Base-by-base conservation (phyloP, 2,329 filamentous ascomycete species). In the Colletotrichum destructivum region DNA sequence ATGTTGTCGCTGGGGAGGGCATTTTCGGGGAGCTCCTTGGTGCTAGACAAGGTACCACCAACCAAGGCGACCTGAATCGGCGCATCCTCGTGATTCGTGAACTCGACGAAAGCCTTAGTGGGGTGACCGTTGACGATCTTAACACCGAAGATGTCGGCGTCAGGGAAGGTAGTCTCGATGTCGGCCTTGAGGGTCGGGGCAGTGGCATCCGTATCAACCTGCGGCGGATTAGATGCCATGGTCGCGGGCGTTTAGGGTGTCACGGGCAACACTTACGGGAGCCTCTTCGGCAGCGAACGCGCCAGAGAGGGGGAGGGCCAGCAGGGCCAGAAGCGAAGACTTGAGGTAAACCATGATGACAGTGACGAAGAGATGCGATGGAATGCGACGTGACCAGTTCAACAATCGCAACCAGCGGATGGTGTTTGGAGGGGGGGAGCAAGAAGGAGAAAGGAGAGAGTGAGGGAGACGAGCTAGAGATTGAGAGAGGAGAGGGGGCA, bases 121-220 rank as follows among this genome's bases (percentile, higher is more conserved):
- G 94, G 90, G 75, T 92, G 92, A 79, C 95, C 94, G 81, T 99
- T 99, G 87, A 98, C 90, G 76, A 98, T 91, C 89, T 97, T 98
- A 77, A 98, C 91, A 78, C 96, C 96, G 77, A 98, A 96, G 83
- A 97, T 92, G 86, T 97, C 94, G 85, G 91, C 81, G 79, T 92
- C 86, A 83, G 89, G 84, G 86, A 91, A 89, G 81, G 86, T 87
- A 71, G 92, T 88, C 75, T 88, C 87, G 77, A 92, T 84, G 66
- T 91, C 89, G 81, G 93, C 91, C 74, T 90, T 89, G 78, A 93
- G 82, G 71, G 69, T 75, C 68, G 75, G 76, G 71, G 61, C 59
- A 15, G 75, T 62, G 47, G 74, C 75, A 47, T 75, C 74, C 60
- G 76, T 72, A 47, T 73, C 68, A 46, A 74, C 76, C 67, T 76